These are phyloP conservation scores for Knoxia roxburghii DNA, from an alignment of 257 asterid species.

Conservation along the genomic window DNA sequence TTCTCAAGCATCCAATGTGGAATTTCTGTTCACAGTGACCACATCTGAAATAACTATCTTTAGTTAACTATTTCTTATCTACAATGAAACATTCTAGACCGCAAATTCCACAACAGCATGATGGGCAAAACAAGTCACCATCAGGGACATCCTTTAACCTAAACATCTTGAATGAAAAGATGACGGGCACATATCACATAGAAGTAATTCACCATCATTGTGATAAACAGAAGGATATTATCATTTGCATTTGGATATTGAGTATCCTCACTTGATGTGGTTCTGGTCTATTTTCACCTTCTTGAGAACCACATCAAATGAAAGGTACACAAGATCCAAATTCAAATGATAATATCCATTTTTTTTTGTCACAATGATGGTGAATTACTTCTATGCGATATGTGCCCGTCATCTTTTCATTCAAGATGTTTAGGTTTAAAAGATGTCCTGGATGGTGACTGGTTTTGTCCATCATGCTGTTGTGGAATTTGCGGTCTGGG, in stretches of 20 bases:
- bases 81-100: slow-evolving; percentile 26
- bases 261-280: no score
- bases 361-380: slow-evolving; percentile 87
- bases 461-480: slow-evolving; percentile 98
- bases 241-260: no score
- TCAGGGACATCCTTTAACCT: slow-evolving; percentile 81
- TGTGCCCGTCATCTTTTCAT: slow-evolving; percentile 88
- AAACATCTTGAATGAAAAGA: slow-evolving; percentile 74
- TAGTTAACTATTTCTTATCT: slow-evolving; percentile 22
- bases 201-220: slow-evolving; percentile 67
- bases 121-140: slow-evolving; percentile 96
- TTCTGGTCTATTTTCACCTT: no score
- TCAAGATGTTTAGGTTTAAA: slow-evolving; percentile 69
- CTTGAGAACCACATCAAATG: no score
- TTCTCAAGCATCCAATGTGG: slow-evolving; percentile 59
- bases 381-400: slow-evolving; percentile 72
- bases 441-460: slow-evolving; percentile 84
- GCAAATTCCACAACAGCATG: slow-evolving; percentile 88
- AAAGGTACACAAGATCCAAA: no score
- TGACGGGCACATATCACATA: slow-evolving; percentile 94
- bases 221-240: slow-evolving; percentile 87
- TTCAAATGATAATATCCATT: no score
- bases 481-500: slow-evolving; percentile 63
- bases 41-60: slow-evolving; percentile 37
- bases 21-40: slow-evolving; percentile 67